These are phyloP conservation scores for Tylopilus plumbeoviolaceoides DNA, from an alignment of 768 basidiomycete genomes.

Conservation along the genomic window DNA sequence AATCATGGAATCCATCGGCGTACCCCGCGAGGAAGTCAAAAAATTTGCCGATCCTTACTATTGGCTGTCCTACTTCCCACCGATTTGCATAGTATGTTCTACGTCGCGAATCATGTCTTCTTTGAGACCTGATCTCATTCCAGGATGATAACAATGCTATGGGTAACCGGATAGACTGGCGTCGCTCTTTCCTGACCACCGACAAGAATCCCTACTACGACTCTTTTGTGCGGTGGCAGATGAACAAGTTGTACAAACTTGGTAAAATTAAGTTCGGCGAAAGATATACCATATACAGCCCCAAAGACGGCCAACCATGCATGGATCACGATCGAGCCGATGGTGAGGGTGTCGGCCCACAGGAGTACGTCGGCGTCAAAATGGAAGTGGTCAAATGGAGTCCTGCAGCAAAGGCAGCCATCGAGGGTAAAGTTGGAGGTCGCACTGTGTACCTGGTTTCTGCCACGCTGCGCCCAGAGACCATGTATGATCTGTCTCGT, in stretches of 20 bases:
- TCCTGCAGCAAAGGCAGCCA: conserved; percentile 54
- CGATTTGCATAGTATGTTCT: conserved; percentile 75
- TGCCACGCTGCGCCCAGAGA: conserved; percentile 93
- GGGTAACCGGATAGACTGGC: conserved; percentile 98
- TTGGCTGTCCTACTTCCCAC: conserved; percentile 95
- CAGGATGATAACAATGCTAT: conserved; percentile 75
- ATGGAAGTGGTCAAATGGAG: conserved; percentile 92
- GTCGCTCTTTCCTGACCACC: conserved; percentile 90
- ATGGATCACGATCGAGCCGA: conserved; percentile 99
- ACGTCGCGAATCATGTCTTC: not conserved
- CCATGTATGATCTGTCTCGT: conserved; percentile 59
- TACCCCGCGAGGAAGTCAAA: conserved; percentile 87
- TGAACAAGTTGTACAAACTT: conserved; percentile 82
- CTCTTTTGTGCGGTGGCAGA: conserved; percentile 95
- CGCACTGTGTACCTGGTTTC: conserved; percentile 91
- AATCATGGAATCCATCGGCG: conserved; percentile 93
- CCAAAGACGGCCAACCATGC: conserved; percentile 97
- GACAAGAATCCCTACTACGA: conserved; percentile 97
- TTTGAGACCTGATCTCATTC: not conserved
- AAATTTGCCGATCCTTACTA: conserved; percentile 93
- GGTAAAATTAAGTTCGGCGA: conserved; percentile 98
- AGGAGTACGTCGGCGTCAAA: conserved; percentile 93
- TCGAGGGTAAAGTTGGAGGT: conserved; percentile 67
- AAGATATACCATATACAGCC: conserved; percentile 97
- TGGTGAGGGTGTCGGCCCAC: conserved; percentile 92